A percentile compares a stretch with the other conserved stretches of the same genome.
These are phyloP conservation scores for Russula dissimulans DNA, from an alignment of 768 basidiomycete species.

Conservation along the genomic window DNA sequence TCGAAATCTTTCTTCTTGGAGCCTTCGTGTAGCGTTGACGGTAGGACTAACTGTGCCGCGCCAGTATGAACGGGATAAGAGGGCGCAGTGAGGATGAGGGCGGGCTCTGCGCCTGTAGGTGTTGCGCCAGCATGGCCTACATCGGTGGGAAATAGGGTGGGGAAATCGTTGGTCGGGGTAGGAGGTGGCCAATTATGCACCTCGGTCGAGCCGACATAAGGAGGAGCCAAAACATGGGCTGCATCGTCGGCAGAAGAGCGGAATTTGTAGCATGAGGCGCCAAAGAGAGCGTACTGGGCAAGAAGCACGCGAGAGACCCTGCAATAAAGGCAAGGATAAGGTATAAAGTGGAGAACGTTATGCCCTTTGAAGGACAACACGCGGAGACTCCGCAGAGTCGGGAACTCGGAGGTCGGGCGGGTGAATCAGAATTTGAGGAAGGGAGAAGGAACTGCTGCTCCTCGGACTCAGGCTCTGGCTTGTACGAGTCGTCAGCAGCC, in stretches of 20 bases:
- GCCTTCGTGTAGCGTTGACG: constrained; percentile 27
- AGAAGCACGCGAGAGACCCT: constrained; percentile 11
- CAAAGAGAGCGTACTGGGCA: constrained; percentile 11
- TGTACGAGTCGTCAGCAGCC: constrained; percentile 11
- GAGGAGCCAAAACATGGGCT: constrained; percentile 38
- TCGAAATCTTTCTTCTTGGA: constrained; percentile 38
- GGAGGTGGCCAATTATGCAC: constrained; percentile 63
- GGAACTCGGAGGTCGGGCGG: constrained; percentile 31
- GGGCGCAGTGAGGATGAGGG: constrained; percentile 62
- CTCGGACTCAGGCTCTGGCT: constrained; percentile 7
- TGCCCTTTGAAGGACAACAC: not conserved
- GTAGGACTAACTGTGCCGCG: constrained; percentile 53
- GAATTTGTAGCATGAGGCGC: not conserved
- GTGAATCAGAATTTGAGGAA: constrained; percentile 18
- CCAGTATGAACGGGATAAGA: constrained; percentile 71
- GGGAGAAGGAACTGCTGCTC: constrained; percentile 22
- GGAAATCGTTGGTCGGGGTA: constrained; percentile 62
- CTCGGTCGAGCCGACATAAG: constrained; percentile 64
- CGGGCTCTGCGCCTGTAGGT: constrained; percentile 72
- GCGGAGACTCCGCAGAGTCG: constrained; percentile 29
- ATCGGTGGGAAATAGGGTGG: constrained; percentile 64
- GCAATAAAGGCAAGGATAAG: constrained; percentile 13
- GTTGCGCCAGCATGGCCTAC: constrained; percentile 74
- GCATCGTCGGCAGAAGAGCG: not conserved
- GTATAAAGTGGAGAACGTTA: not conserved